Evolutionary conservation across 164 flowering plant species (phyloP).

Genomic region (Warburgia ugandensis): DNA sequence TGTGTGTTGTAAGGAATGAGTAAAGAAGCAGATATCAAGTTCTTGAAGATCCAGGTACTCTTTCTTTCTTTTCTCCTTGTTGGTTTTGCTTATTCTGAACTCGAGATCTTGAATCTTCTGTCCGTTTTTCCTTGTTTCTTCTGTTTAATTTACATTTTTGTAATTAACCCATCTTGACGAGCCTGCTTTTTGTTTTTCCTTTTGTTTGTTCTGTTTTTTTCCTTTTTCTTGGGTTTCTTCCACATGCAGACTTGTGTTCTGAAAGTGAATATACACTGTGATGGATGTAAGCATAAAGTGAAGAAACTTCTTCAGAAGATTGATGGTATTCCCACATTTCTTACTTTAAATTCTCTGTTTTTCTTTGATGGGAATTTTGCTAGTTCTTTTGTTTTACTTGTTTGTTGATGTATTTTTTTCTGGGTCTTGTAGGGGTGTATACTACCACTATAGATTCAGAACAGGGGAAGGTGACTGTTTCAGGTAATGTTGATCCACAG

Average conservation of each 20-base stretch:
- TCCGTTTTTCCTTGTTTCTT: not conserved
- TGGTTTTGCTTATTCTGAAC: constrained; percentile 16
- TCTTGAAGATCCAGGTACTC: constrained; percentile 74
- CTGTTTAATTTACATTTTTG: not conserved
- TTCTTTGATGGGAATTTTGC: not conserved
- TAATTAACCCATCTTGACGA: not conserved
- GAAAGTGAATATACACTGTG: constrained; percentile 86
- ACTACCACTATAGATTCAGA: constrained; percentile 64
- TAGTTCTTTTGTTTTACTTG: not conserved
- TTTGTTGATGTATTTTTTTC: not conserved
- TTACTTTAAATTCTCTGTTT: not conserved
- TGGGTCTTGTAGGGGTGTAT: constrained; percentile 56
- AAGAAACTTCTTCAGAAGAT: constrained; percentile 80
- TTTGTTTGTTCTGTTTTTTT: constrained; percentile 6
- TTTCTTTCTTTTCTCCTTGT: too few species aligned
- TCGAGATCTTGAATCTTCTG: constrained; percentile 6
- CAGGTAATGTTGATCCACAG: constrained; percentile 75
- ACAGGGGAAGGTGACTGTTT: constrained; percentile 82
- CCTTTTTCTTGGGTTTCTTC: constrained; percentile 14
- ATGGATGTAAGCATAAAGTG: constrained; percentile 81
- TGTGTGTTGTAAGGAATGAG: constrained; percentile 36
- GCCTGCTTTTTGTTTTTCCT: constrained; percentile 7
- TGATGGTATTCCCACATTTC: constrained; percentile 43
- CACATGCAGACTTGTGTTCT: constrained; percentile 71
- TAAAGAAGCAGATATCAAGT: constrained; percentile 52